Evolutionary conservation across 352 stramenopile species (phyloP).

Genomic region (Phytophthora hibernalis): DNA sequence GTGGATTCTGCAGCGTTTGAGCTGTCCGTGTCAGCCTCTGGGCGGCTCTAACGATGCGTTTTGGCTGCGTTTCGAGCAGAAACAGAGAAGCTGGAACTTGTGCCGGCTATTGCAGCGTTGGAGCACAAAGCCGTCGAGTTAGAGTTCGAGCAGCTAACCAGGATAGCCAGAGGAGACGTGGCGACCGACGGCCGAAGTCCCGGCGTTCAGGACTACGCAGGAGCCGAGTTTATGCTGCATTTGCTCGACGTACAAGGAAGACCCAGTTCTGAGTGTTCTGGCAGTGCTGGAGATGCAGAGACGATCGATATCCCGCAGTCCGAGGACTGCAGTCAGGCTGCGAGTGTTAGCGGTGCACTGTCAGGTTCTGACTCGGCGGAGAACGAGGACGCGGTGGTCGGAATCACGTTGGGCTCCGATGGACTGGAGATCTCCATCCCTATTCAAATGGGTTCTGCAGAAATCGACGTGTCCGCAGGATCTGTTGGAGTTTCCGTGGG

Average conservation of each 20-base stretch:
- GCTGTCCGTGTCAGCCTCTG: background rate
- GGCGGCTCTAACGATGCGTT: conserved; percentile 2
- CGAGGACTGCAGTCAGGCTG: conserved; percentile 24
- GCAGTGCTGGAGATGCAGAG: conserved; percentile 17
- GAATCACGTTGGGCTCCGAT: conserved; percentile 13
- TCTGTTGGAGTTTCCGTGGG: background rate
- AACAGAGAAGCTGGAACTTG: conserved; percentile 19
- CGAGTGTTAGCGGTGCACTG: conserved; percentile 18
- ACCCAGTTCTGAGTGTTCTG: conserved; percentile 12
- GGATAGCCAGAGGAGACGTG: conserved; percentile 26
- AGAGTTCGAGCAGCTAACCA: conserved; percentile 30
- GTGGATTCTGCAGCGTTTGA: background rate
- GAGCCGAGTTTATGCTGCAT: conserved; percentile 17
- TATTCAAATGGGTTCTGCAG: no score
- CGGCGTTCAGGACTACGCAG: background rate
- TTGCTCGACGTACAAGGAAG: conserved; percentile 11
- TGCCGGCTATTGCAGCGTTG: conserved; percentile 21
- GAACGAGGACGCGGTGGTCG: conserved; percentile 18
- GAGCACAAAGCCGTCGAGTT: conserved; percentile 31
- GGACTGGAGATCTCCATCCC: conserved; percentile 23
- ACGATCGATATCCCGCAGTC: conserved; percentile 27
- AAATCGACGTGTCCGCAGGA: conserved; percentile 2
- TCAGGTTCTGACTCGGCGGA: conserved; percentile 17
- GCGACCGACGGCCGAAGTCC: conserved; percentile 17
- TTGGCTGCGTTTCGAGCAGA: conserved; percentile 23